Evolutionary conservation across 2,329 filamentous ascomycete genomes (phyloP).

Genomic region (Fusarium pseudonygamai): DNA sequence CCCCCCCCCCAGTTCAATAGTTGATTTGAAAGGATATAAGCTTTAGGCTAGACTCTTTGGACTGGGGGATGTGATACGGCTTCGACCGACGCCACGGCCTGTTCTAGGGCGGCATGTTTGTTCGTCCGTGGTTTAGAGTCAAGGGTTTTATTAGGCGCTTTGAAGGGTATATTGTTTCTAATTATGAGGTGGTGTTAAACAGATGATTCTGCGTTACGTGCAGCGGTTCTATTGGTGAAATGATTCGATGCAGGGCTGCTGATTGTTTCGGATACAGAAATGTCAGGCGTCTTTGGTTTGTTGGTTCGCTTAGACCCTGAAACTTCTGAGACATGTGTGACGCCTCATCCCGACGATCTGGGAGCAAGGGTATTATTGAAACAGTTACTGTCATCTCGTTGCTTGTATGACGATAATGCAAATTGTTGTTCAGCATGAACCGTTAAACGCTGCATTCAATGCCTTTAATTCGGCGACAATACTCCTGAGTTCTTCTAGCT

Average conservation of each 20-base stretch:
- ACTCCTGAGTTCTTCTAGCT: background rate
- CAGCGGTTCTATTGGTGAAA: background rate
- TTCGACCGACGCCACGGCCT: constrained; percentile 9
- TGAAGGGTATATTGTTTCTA: background rate
- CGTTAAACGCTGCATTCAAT: background rate
- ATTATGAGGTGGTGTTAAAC: background rate
- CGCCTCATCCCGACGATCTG: background rate
- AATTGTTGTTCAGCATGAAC: background rate
- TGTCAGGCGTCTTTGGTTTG: background rate
- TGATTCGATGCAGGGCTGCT: background rate
- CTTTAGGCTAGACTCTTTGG: constrained; percentile 19
- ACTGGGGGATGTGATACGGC: constrained; percentile 20
- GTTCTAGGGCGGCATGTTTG: background rate
- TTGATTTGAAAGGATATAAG: constrained; percentile 14
- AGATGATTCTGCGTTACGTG: background rate
- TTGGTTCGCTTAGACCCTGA: background rate
- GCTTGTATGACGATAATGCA: background rate
- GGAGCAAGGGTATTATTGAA: background rate
- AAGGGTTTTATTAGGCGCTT: background rate
- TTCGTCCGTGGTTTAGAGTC: background rate
- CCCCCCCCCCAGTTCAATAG: background rate
- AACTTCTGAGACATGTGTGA: background rate
- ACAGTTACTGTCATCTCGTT: background rate
- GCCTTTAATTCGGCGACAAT: background rate
- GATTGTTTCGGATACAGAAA: background rate